These are phyloP conservation scores for Coniella vitis DNA, from an alignment of 2,329 filamentous ascomycete species.

Conservation along the genomic window DNA sequence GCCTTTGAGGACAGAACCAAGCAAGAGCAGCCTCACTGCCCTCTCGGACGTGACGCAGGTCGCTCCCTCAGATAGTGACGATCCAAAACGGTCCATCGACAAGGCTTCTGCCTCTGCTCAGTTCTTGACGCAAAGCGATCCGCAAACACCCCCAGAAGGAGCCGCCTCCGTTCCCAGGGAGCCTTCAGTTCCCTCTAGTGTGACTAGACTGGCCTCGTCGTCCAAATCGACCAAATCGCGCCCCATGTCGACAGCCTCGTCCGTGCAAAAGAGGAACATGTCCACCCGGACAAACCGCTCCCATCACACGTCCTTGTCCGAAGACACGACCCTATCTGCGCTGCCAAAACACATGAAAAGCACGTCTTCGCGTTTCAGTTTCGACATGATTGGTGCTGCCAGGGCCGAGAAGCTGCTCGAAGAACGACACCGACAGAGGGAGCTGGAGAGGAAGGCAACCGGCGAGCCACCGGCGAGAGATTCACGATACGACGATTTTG, in stretches of 20 bases:
- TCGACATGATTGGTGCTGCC: slow-evolving; percentile 69
- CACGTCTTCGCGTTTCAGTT: slow-evolving; percentile 73
- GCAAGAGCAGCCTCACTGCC: slow-evolving; percentile 7
- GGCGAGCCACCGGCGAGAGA: slow-evolving; percentile 33
- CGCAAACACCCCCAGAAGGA: slow-evolving; percentile 17
- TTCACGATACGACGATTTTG: slow-evolving; percentile 54
- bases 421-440: slow-evolving; percentile 63
- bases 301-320: slow-evolving; percentile 46
- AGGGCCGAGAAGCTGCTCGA: slow-evolving; percentile 63
- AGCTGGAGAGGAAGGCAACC: slow-evolving; percentile 50
- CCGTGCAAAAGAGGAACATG: slow-evolving; percentile 22
- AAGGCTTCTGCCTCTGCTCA: slow-evolving; percentile 9
- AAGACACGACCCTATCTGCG: slow-evolving; percentile 34
- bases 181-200: slow-evolving; percentile 33
- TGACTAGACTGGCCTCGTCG: slow-evolving; percentile 21
- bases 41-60: slow-evolving; percentile 9
- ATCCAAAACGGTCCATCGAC: not conserved
- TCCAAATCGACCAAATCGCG: slow-evolving; percentile 28
- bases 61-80: slow-evolving; percentile 2
- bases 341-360: slow-evolving; percentile 64
- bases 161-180: slow-evolving; percentile 19
- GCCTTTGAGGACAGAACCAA: slow-evolving; percentile 4
- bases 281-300: slow-evolving; percentile 38
- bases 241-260: not conserved
- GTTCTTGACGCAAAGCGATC: not conserved